Evolutionary conservation across 1,284 basidiomycete genomes (phyloP).

Genomic region (Hypsizygus ulmarius): DNA sequence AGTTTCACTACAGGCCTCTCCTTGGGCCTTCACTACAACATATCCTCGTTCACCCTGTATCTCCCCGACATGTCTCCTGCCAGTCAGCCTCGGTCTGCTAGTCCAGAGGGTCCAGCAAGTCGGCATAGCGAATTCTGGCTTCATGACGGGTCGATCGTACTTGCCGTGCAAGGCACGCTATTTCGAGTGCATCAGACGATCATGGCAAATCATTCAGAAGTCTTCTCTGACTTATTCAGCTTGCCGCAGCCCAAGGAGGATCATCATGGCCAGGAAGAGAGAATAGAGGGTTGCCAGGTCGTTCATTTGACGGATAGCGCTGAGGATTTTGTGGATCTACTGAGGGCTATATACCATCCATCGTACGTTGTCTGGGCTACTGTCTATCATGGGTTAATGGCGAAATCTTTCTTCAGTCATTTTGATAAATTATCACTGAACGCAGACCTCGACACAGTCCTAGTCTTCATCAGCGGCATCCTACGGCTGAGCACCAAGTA

Average conservation of each 20-base stretch:
- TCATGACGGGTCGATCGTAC: conserved; percentile 39
- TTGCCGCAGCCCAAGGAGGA: conserved; percentile 32
- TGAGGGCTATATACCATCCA: conserved; percentile 38
- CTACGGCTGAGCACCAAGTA: conserved; percentile 46
- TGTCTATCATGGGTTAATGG: background rate
- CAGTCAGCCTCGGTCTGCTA: no score
- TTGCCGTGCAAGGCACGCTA: conserved; percentile 30
- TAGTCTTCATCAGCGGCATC: conserved; percentile 37
- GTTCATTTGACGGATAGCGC: conserved; percentile 34
- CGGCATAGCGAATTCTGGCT: conserved; percentile 33
- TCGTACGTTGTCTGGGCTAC: conserved; percentile 27
- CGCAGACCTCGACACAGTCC: conserved; percentile 32
- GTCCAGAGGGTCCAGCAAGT: no score
- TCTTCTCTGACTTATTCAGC: conserved; percentile 37
- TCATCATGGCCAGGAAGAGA: conserved; percentile 21
- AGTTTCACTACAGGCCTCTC: no score
- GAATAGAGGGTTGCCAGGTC: conserved; percentile 38
- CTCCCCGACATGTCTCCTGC: no score
- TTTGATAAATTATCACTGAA: conserved; percentile 31
- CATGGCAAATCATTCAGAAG: conserved; percentile 36
- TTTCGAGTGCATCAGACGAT: conserved; percentile 41
- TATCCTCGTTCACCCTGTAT: no score
- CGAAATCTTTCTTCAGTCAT: conserved; percentile 23
- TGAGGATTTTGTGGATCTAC: conserved; percentile 35
- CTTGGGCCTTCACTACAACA: no score